Percentiles rank a stretch among this genome's conserved stretches.
These are phyloP conservation scores for Ceratopteris richardii DNA, from an alignment of 75 land plant genomes.

Conservation along the genomic window DNA sequence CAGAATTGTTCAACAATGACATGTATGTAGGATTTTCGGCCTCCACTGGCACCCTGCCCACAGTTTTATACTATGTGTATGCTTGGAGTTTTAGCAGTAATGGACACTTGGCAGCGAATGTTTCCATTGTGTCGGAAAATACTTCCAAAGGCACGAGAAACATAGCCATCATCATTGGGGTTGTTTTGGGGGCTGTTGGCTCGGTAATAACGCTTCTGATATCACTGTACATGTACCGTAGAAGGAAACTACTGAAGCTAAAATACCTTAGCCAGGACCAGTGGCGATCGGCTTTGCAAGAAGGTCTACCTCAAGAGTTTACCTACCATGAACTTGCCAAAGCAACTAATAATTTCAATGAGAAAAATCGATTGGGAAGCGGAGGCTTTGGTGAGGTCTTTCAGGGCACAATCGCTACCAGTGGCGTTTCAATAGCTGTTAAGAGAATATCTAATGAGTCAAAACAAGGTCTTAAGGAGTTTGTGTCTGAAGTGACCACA, in stretches of 20 bases:
- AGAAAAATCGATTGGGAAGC: too few species aligned
- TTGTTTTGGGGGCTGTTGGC: too few species aligned
- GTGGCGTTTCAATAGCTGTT: constrained; percentile 46
- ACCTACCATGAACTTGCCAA: too few species aligned
- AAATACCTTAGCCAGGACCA: constrained; percentile 4
- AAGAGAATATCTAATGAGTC: constrained; percentile 51
- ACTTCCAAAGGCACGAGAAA: too few species aligned
- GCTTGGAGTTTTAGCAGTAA: not conserved
- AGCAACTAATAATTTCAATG: too few species aligned
- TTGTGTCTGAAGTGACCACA: constrained; percentile 49
- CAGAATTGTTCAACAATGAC: constrained; percentile 11
- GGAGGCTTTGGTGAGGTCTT: too few species aligned
- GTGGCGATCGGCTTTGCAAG: constrained; percentile 9
- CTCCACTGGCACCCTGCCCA: constrained; percentile 25
- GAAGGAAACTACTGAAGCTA: not conserved
- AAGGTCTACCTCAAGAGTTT: constrained; percentile 4
- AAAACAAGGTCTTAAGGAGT: constrained; percentile 45
- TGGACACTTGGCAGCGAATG: too few species aligned
- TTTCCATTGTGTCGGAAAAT: too few species aligned
- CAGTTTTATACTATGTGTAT: too few species aligned
- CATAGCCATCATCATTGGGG: too few species aligned
- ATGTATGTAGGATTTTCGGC: constrained; percentile 41
- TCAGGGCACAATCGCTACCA: too few species aligned
- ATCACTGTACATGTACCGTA: not conserved
- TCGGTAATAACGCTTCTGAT: too few species aligned